A percentile compares a stretch with the other conserved stretches of the same genome.
Conservation (phyloP, 495 filamentous ascomycete genomes). For the Lasiosphaeris hirsuta region DNA sequence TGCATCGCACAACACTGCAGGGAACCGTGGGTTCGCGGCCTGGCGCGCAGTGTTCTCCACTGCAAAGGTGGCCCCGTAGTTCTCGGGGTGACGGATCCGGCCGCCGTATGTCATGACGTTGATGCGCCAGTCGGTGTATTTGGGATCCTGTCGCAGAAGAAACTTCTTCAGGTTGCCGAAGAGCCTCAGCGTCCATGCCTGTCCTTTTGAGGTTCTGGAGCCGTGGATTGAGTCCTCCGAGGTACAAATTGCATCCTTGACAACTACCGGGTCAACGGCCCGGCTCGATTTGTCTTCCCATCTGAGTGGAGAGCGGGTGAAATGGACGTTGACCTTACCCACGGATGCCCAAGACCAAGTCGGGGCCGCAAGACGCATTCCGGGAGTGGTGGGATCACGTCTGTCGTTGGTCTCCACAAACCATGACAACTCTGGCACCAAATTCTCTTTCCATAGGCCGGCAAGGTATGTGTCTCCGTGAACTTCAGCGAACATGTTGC, state of each 20-base stretch:
- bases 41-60: no score
- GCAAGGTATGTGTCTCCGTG: slow-evolving; percentile 19
- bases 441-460: slow-evolving; percentile 24
- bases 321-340: slow-evolving; percentile 17
- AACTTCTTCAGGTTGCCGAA: neutral
- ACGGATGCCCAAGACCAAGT: slow-evolving; percentile 27
- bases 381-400: neutral
- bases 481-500: slow-evolving; percentile 6
- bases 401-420: slow-evolving; percentile 21
- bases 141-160: neutral
- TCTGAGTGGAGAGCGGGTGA: neutral
- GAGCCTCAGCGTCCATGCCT: neutral
- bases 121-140: slow-evolving; percentile 1
- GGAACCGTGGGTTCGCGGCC: neutral
- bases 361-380: slow-evolving; percentile 2
- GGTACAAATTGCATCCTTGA: neutral
- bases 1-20: neutral
- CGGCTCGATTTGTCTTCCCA: neutral
- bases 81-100: no score
- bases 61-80: neutral
- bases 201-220: neutral
- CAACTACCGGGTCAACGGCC: neutral
- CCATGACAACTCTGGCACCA: slow-evolving; percentile 19
- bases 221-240: neutral
- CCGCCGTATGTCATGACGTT: neutral